phyloP scores from a whole-genome alignment of 192 early-diverging fungal species.

The Linnemannia schmuckeri region DNA sequence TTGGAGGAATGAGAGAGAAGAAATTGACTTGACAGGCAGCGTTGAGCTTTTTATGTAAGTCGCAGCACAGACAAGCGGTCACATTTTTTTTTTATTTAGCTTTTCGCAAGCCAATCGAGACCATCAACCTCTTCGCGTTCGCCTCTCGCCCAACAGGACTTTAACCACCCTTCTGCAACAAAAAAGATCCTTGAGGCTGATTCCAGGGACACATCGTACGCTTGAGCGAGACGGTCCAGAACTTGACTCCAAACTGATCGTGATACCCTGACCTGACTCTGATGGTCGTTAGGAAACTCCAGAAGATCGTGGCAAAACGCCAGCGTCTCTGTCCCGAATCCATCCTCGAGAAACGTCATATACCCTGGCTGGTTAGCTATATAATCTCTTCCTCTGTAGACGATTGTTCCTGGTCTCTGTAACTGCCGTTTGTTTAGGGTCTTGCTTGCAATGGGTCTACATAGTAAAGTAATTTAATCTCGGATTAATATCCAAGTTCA shows the following conservation, averaged over 20 bases:
- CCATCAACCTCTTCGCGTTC: not conserved
- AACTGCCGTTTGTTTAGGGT: not conserved
- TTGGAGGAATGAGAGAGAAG: too few species aligned
- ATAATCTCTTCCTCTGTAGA: not conserved
- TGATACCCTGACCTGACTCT: not conserved
- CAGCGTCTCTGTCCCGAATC: conserved; percentile 4
- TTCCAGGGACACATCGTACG: not conserved
- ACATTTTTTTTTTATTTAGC: not conserved
- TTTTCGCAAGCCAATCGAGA: not conserved
- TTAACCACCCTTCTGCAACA: not conserved
- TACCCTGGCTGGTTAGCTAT: not conserved
- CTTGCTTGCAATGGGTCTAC: not conserved
- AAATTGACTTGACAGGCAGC: too few species aligned
- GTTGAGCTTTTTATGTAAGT: not conserved
- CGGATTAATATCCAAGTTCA: too few species aligned
- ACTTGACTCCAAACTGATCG: not conserved
- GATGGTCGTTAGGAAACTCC: not conserved
- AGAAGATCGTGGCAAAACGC: conserved; percentile 1
- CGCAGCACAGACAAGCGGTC: not conserved
- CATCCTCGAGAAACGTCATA: conserved; percentile 4
- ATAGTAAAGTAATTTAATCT: too few species aligned
- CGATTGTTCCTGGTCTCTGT: not conserved
- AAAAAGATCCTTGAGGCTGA: not conserved
- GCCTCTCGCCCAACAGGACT: not conserved
- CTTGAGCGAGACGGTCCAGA: not conserved